Conservation (phyloP, 2,329 filamentous ascomycete genomes). For the Sarocladium kiliense region DNA sequence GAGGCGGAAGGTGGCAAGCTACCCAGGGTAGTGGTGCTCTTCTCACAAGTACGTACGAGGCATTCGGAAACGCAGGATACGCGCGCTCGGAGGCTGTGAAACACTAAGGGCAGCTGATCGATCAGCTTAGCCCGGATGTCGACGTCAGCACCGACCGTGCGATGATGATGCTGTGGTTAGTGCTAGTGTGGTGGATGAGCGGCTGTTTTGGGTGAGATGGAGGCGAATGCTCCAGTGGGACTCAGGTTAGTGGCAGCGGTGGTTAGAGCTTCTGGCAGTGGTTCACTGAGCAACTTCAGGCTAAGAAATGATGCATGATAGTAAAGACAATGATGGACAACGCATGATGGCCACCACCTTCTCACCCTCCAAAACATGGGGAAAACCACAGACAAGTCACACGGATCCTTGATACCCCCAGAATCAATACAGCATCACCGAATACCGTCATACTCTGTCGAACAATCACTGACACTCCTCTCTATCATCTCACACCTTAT, state of each 20-base stretch:
- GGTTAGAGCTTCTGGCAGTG: not conserved
- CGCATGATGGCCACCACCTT: not conserved
- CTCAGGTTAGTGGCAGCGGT: not conserved
- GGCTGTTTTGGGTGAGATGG: not conserved
- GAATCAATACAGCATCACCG: not conserved
- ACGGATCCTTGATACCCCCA: not conserved
- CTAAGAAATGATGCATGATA: no score
- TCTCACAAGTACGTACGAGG: not conserved
- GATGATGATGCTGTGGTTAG: conserved; percentile 76
- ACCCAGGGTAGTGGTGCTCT: not conserved
- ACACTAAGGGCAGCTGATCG: conserved; percentile 6
- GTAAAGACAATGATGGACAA: not conserved
- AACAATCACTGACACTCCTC: not conserved
- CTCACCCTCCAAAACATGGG: not conserved
- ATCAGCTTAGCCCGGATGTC: not conserved
- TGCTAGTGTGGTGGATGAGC: conserved; percentile 62
- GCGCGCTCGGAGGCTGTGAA: conserved; percentile 1
- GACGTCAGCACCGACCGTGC: conserved; percentile 1
- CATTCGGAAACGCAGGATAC: not conserved
- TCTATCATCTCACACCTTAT: not conserved
- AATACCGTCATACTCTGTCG: not conserved
- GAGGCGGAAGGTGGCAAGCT: not conserved
- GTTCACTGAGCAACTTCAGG: not conserved
- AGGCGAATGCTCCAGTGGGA: not conserved
- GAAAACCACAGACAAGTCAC: not conserved